Conservation (phyloP, 2,329 filamentous ascomycete genomes). For the Fusarium mundagurra region DNA sequence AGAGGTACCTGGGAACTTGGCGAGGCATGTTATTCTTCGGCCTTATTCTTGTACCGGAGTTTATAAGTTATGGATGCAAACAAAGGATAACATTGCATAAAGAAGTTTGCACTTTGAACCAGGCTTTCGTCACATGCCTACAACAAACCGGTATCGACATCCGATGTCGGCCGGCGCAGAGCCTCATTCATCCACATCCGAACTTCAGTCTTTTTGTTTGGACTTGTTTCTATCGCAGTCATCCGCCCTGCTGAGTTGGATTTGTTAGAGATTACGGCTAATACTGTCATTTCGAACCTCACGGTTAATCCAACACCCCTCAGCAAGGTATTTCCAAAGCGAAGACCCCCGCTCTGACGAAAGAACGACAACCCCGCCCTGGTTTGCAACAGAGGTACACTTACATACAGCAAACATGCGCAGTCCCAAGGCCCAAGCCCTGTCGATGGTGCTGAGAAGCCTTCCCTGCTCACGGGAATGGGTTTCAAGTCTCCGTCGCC, state of each 20-base stretch:
- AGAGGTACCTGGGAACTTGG: neutral
- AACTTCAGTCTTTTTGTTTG: neutral
- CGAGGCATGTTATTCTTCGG: neutral
- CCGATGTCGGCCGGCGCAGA: slow-evolving; percentile 7
- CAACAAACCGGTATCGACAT: neutral
- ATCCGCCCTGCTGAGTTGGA: neutral
- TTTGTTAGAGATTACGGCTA: neutral
- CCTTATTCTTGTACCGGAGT: neutral
- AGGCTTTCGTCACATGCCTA: neutral
- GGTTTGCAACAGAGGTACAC: neutral
- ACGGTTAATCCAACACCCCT: neutral
- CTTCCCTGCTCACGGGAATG: neutral
- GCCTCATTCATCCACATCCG: neutral
- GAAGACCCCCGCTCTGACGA: neutral
- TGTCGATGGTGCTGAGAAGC: neutral
- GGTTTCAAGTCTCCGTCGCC: neutral
- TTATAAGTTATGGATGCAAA: neutral
- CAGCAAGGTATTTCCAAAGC: neutral
- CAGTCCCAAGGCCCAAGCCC: neutral
- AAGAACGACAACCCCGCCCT: neutral
- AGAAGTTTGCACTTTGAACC: neutral
- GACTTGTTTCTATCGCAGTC: neutral
- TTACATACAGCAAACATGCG: neutral
- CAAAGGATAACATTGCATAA: neutral
- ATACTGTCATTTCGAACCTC: neutral